Conservation (phyloP, 805 yeast genomes). For the Metschnikowia reukaufii region DNA sequence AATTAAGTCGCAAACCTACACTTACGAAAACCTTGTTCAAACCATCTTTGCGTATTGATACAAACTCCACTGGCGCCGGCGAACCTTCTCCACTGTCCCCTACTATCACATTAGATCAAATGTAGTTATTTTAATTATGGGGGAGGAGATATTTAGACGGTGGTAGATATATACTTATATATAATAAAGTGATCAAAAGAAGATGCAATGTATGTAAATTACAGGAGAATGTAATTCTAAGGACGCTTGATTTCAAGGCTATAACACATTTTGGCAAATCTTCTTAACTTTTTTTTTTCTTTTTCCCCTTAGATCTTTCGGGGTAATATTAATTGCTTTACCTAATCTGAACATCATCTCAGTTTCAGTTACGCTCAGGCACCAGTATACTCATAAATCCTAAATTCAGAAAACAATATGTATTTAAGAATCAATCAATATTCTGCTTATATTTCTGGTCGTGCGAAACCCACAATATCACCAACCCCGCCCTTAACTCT, state of each 20-base stretch:
- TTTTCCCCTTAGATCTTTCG: too few relatives aligned
- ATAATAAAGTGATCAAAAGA: too few relatives aligned
- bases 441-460: background rate
- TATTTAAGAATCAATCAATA: background rate
- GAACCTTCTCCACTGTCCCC: slow-evolving; percentile 27
- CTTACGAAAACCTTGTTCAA: slow-evolving; percentile 38
- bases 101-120: slow-evolving; percentile 41
- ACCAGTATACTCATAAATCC: too few relatives aligned
- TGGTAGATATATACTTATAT: slow-evolving; percentile 2
- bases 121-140: too few relatives aligned
- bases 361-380: too few relatives aligned
- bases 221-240: too few relatives aligned
- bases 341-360: too few relatives aligned
- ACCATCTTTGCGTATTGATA: slow-evolving; percentile 30
- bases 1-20: slow-evolving; percentile 25
- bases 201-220: too few relatives aligned
- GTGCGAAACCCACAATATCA: background rate
- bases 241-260: too few relatives aligned
- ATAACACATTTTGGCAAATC: too few relatives aligned
- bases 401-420: background rate
- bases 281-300: too few relatives aligned
- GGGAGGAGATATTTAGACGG: background rate
- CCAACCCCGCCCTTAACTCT: background rate
- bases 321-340: too few relatives aligned
- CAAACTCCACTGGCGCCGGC: slow-evolving; percentile 10